phyloP scores from a whole-genome alignment of 495 filamentous ascomycete genomes.

The Xylaria flabelliformis region DNA sequence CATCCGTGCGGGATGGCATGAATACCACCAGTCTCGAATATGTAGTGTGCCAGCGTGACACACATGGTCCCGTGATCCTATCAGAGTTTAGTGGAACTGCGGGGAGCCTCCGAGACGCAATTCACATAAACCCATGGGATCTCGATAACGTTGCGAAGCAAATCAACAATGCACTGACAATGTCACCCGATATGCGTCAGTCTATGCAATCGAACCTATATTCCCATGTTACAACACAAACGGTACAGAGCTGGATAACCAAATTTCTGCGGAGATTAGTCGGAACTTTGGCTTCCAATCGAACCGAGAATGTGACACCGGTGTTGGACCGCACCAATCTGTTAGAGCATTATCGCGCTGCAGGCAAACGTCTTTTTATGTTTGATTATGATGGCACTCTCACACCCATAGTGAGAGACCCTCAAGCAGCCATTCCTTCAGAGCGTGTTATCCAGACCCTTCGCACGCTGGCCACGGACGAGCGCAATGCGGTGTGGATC shows the following conservation, averaged over 20 bases:
- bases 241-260: slow-evolving; percentile 81
- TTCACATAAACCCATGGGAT: slow-evolving; percentile 96
- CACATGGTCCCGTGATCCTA: slow-evolving; percentile 83
- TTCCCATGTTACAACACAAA: slow-evolving; percentile 80
- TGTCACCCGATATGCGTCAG: slow-evolving; percentile 67
- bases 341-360: slow-evolving; percentile 71
- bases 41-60: slow-evolving; percentile 85
- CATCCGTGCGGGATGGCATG: slow-evolving; percentile 93
- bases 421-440: slow-evolving; percentile 83
- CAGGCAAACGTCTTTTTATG: slow-evolving; percentile 84
- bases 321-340: slow-evolving; percentile 75
- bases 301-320: slow-evolving; percentile 77
- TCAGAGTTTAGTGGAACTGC: slow-evolving; percentile 97
- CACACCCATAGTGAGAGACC: slow-evolving; percentile 93
- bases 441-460: slow-evolving; percentile 80
- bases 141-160: slow-evolving; percentile 77
- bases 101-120: slow-evolving; percentile 79
- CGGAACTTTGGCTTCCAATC: slow-evolving; percentile 76
- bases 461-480: slow-evolving; percentile 77
- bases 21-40: slow-evolving; percentile 96
- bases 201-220: slow-evolving; percentile 70
- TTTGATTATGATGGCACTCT: slow-evolving; percentile 98
- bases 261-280: slow-evolving; percentile 77
- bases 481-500: slow-evolving; percentile 92
- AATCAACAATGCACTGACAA: slow-evolving; percentile 78